Evolutionary conservation across 2,329 filamentous ascomycete species (phyloP).

Genomic region (Penicillium crustosum): DNA sequence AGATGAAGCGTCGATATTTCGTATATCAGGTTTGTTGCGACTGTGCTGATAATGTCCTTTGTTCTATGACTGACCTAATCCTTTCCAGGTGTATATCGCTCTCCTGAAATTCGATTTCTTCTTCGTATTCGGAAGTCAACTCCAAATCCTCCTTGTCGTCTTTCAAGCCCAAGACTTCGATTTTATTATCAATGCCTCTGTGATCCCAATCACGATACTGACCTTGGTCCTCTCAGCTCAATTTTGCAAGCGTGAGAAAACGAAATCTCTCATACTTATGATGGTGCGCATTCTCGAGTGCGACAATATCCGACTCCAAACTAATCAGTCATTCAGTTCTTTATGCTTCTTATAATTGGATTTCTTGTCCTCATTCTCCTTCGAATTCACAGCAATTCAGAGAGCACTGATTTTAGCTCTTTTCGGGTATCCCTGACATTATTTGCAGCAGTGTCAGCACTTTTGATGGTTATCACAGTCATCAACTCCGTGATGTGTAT

Average conservation of each 20-base stretch:
- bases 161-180: conserved; percentile 8
- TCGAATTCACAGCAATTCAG: conserved; percentile 1
- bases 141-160: conserved; percentile 21
- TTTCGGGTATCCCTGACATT: conserved; percentile 19
- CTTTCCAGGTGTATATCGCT: conserved; percentile 20
- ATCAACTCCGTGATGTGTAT: conserved; percentile 20
- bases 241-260: conserved; percentile 21
- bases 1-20: conserved; percentile 23
- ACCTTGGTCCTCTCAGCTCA: conserved; percentile 15
- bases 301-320: background rate
- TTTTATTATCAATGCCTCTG: conserved; percentile 17
- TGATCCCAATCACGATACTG: conserved; percentile 19
- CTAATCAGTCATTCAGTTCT: conserved; percentile 10
- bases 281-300: conserved; percentile 10
- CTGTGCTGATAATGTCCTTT: too few relatives aligned
- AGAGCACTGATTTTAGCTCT: conserved; percentile 6
- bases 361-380: conserved; percentile 12
- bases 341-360: conserved; percentile 14
- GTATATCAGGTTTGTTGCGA: conserved; percentile 17
- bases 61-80: background rate
- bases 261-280: conserved; percentile 16
- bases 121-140: conserved; percentile 23
- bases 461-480: conserved; percentile 14
- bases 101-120: conserved; percentile 25
- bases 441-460: conserved; percentile 14